Percentiles rank a stretch among this genome's conserved stretches.
Evolutionary conservation across 148 eudicot species (phyloP).

Genomic region (Vaccinium myrtillus): DNA sequence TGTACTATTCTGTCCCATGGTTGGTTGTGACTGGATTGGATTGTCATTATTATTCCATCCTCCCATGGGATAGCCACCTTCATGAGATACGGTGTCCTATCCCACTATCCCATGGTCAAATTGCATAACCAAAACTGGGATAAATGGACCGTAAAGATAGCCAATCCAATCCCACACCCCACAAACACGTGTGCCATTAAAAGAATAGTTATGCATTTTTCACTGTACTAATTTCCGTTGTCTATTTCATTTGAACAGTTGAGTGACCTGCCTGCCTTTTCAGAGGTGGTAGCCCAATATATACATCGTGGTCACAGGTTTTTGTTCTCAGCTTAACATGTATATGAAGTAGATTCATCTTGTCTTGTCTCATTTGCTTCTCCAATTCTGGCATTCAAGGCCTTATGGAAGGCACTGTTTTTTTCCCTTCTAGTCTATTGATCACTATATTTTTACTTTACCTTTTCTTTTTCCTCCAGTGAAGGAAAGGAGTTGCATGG

Average conservation of each 20-base stretch:
- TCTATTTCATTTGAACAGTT: constrained; percentile 49
- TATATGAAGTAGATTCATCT: neutral
- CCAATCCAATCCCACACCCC: neutral
- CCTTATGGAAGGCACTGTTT: neutral
- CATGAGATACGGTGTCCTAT: neutral
- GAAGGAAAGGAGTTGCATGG: constrained; percentile 58
- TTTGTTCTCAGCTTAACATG: constrained; percentile 10
- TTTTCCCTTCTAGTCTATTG: neutral
- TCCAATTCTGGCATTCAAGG: neutral
- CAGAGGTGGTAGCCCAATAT: constrained; percentile 63
- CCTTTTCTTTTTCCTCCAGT: constrained; percentile 40
- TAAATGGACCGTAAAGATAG: neutral
- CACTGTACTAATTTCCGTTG: constrained; percentile 2
- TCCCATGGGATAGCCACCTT: neutral
- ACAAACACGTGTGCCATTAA: neutral
- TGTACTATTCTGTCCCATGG: neutral
- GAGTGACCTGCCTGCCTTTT: constrained; percentile 66
- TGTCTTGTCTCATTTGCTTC: neutral
- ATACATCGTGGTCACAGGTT: constrained; percentile 82
- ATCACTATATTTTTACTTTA: neutral
- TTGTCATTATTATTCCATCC: neutral
- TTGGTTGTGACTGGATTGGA: neutral
- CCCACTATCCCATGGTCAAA: neutral
- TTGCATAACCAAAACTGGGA: neutral
- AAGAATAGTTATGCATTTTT: neutral